A percentile compares a stretch with the other conserved stretches of the same genome.
Evolutionary conservation across 352 stramenopile genomes (phyloP).

Genomic region (Pythium oligandrum): DNA sequence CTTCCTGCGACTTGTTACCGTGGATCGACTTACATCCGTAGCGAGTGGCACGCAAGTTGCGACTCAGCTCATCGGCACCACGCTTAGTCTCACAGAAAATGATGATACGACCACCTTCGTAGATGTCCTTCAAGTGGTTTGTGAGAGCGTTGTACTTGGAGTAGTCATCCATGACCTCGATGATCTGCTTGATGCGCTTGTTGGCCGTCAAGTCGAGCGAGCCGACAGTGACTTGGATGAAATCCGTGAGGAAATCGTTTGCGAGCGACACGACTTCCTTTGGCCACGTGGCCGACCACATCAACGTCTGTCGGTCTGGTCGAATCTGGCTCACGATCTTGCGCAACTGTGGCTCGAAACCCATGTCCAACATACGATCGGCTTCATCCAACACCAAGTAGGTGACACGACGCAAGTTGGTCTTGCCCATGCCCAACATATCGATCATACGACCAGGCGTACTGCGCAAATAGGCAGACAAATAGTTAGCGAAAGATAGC

Average conservation of each 20-base stretch:
- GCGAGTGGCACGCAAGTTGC: constrained; percentile 89
- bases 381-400: constrained; percentile 99
- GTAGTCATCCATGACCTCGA: constrained; percentile 95
- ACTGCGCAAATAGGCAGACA: constrained; percentile 17
- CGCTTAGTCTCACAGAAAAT: constrained; percentile 99
- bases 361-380: constrained; percentile 96
- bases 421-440: constrained; percentile 95
- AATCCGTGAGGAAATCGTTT: constrained; percentile 97
- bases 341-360: constrained; percentile 92
- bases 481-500: no score
- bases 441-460: constrained; percentile 98
- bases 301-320: constrained; percentile 97
- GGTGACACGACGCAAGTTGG: constrained; percentile 95
- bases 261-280: constrained; percentile 97
- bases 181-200: constrained; percentile 97
- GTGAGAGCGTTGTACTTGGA: constrained; percentile 94
- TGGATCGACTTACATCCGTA: constrained; percentile 98
- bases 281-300: constrained; percentile 99
- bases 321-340: constrained; percentile 98
- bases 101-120: constrained; percentile 94
- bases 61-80: constrained; percentile 95
- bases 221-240: constrained; percentile 94
- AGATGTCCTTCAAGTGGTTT: constrained; percentile 77
- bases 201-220: constrained; percentile 97
- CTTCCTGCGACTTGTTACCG: constrained; percentile 98